Conservation (phyloP, 1,284 basidiomycete genomes). For the Phenoliferia sp. region DNA sequence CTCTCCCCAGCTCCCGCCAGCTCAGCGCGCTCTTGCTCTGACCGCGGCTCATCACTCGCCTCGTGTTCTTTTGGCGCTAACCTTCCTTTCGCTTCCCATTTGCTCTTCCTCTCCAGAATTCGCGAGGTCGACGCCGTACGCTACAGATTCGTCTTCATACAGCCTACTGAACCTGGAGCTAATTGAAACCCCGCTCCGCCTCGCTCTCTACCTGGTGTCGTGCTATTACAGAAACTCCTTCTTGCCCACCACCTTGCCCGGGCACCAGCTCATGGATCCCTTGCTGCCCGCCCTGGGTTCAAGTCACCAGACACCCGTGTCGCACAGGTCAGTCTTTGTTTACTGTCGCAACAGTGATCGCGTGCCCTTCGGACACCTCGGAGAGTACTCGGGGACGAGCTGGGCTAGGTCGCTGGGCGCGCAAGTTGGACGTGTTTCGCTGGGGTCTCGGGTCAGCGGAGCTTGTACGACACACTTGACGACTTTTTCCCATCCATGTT, state of each 20-base stretch:
- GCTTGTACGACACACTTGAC: too few species aligned
- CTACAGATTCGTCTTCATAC: not conserved
- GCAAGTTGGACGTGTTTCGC: too few species aligned
- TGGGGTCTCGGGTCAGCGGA: too few species aligned
- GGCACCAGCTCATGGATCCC: conserved; percentile 59
- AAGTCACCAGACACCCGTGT: conserved; percentile 45
- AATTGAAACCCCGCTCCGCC: conserved; percentile 38
- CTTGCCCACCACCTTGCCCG: conserved; percentile 90
- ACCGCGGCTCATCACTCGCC: not conserved
- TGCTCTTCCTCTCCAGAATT: not conserved
- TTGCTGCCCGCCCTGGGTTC: conserved; percentile 57
- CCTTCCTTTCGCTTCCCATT: not conserved
- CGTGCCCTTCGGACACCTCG: not conserved
- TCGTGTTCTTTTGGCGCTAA: not conserved
- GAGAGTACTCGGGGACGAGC: not conserved
- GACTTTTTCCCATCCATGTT: too few species aligned
- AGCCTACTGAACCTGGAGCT: not conserved
- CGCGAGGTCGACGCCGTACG: conserved; percentile 31
- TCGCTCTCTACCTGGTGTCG: not conserved
- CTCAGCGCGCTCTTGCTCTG: not conserved
- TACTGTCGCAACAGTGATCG: not conserved
- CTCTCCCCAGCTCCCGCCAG: not conserved
- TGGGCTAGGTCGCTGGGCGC: too few species aligned
- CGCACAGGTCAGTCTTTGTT: conserved; percentile 52
- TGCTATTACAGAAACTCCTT: conserved; percentile 65